Evolutionary conservation across 371 early-diverging fungal species (phyloP).

Genomic region (Batkoa obscura): DNA sequence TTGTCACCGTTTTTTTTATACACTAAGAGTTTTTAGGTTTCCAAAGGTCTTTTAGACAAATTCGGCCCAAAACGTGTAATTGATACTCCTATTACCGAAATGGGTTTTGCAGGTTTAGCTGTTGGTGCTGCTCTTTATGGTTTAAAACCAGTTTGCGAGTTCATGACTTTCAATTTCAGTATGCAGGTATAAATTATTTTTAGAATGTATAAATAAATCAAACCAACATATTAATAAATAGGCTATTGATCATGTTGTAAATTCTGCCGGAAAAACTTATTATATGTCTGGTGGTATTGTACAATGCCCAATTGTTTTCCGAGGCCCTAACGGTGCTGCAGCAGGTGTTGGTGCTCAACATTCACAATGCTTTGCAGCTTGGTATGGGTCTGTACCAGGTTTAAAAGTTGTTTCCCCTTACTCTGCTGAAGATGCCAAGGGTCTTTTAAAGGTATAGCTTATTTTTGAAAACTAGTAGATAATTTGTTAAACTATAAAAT

Average conservation of each 20-base stretch:
- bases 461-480: neutral
- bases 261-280: slow-evolving; percentile 96
- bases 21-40: slow-evolving; percentile 37
- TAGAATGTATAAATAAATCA: neutral
- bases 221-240: slow-evolving; percentile 12
- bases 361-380: slow-evolving; percentile 97
- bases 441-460: slow-evolving; percentile 45
- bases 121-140: slow-evolving; percentile 94
- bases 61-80: slow-evolving; percentile 93
- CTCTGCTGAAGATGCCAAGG: slow-evolving; percentile 95
- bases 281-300: slow-evolving; percentile 97
- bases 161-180: slow-evolving; percentile 99
- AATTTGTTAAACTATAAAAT: neutral
- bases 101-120: slow-evolving; percentile 98
- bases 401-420: slow-evolving; percentile 98
- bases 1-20: neutral
- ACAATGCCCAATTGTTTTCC: slow-evolving; percentile 92
- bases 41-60: slow-evolving; percentile 95
- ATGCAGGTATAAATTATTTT: slow-evolving; percentile 63
- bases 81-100: slow-evolving; percentile 99
- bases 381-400: slow-evolving; percentile 97
- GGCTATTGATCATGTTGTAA: slow-evolving; percentile 99
- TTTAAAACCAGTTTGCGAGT: slow-evolving; percentile 96
- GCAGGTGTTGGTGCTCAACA: slow-evolving; percentile 99
- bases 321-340: slow-evolving; percentile 98